phyloP scores from a whole-genome alignment of 176 grass and related monocot genomes.

The Oryza rufipogon region DNA sequence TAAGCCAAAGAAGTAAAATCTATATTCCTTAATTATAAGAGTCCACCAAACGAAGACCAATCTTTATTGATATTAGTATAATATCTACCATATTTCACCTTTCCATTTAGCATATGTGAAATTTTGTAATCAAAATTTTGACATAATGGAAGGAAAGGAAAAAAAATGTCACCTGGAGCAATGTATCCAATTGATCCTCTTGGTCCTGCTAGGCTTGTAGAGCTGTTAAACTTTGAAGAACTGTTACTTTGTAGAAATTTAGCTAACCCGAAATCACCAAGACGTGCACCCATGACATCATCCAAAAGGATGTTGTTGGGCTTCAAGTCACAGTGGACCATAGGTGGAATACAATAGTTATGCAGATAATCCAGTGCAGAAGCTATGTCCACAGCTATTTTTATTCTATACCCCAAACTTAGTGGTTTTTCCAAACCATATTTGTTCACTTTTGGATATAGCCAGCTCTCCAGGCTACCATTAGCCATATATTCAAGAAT shows the following conservation, averaged over 20 bases:
- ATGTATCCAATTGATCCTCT: slow-evolving; percentile 33
- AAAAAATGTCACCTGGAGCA: slow-evolving; percentile 14
- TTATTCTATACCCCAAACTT: slow-evolving; percentile 34
- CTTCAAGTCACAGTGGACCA: slow-evolving; percentile 55
- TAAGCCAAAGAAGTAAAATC: not conserved
- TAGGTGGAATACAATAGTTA: slow-evolving; percentile 7
- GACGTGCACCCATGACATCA: slow-evolving; percentile 30
- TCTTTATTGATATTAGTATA: too few species aligned
- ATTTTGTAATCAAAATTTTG: too few species aligned
- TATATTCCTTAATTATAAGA: not conserved
- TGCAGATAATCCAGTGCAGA: slow-evolving; percentile 49
- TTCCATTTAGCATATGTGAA: too few species aligned
- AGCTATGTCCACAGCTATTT: slow-evolving; percentile 44
- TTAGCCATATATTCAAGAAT: slow-evolving; percentile 45
- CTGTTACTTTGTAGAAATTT: not conserved
- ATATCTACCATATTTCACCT: too few species aligned
- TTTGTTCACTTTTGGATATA: slow-evolving; percentile 32
- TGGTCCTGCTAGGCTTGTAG: not conserved
- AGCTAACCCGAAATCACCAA: slow-evolving; percentile 43
- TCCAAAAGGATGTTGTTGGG: slow-evolving; percentile 46
- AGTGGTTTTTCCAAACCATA: not conserved
- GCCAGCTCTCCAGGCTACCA: slow-evolving; percentile 53
- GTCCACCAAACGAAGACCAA: too few species aligned
- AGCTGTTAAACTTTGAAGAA: not conserved
- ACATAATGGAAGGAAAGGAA: not conserved